These are phyloP conservation scores for Colletotrichum karsti DNA, from an alignment of 2,329 filamentous ascomycete species.

Conservation along the genomic window DNA sequence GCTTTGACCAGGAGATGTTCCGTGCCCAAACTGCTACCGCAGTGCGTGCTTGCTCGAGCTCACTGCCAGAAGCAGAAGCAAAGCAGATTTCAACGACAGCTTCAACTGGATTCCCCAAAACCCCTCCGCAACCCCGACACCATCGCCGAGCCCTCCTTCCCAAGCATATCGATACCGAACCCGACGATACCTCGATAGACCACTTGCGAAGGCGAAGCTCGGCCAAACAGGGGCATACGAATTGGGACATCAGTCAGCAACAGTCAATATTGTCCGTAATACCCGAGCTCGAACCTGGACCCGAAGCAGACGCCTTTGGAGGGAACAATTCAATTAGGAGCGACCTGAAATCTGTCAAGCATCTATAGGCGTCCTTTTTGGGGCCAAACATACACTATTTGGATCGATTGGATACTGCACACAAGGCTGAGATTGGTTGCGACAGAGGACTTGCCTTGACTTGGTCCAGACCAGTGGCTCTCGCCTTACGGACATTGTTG, in stretches of 20 bases:
- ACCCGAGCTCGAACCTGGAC: neutral
- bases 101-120: constrained; percentile 7
- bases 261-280: neutral
- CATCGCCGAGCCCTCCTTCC: neutral
- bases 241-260: neutral
- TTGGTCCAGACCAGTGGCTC: neutral
- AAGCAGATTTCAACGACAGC: constrained; percentile 25
- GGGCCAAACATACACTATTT: neutral
- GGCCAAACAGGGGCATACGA: neutral
- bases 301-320: neutral
- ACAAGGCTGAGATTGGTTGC: constrained; percentile 9
- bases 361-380: neutral
- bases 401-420: neutral
- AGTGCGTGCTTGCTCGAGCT: constrained; percentile 11
- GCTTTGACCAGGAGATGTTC: neutral
- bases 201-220: constrained; percentile 17
- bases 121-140: constrained; percentile 7
- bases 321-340: neutral
- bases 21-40: constrained; percentile 10
- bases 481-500: neutral
- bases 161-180: neutral
- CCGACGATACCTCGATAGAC: neutral
- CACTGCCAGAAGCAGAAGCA: neutral
- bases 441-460: neutral
- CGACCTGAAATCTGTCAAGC: neutral